phyloP scores from a whole-genome alignment of 2,329 filamentous ascomycete species.

The Xenoacremonium recifei region DNA sequence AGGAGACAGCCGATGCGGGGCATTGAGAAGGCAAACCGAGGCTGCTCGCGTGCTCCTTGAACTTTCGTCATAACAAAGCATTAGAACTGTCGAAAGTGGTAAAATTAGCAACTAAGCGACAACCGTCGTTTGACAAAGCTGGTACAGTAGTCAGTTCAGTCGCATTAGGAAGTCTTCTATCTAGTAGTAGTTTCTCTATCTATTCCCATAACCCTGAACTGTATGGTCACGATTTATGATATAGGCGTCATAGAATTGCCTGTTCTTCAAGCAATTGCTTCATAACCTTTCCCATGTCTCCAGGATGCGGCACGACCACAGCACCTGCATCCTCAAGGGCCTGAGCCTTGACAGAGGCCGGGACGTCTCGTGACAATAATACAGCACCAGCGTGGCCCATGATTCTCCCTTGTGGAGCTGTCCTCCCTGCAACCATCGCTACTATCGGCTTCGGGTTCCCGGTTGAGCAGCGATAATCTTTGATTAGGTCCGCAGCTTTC shows the following conservation, averaged over 20 bases:
- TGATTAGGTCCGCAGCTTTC: conserved; percentile 70
- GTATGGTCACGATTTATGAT: too few relatives aligned
- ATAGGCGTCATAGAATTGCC: conserved; percentile 9
- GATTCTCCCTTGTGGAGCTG: conserved; percentile 57
- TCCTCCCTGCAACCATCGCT: conserved; percentile 64
- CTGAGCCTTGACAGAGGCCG: conserved; percentile 31
- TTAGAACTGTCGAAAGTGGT: too few relatives aligned
- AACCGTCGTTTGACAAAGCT: too few relatives aligned
- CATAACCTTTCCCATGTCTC: conserved; percentile 36
- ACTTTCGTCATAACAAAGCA: too few relatives aligned
- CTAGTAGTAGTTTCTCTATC: too few relatives aligned
- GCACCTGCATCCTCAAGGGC: conserved; percentile 36
- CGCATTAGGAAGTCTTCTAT: too few relatives aligned
- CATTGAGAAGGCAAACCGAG: too few relatives aligned
- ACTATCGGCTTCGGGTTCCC: conserved; percentile 62
- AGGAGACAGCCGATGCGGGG: too few relatives aligned
- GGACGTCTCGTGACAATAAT: conserved; percentile 28
- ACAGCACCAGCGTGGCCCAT: conserved; percentile 76
- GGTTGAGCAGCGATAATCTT: conserved; percentile 56
- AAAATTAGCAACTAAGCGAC: too few relatives aligned
- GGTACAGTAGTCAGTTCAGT: too few relatives aligned
- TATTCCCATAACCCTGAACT: too few relatives aligned
- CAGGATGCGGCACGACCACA: conserved; percentile 36
- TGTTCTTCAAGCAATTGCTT: conserved; percentile 30
- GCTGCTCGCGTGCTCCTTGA: too few relatives aligned